Percentiles rank a stretch among this genome's conserved stretches.
Conservation (phyloP, 2,329 filamentous ascomycete genomes). For the Fusarium hostae region DNA sequence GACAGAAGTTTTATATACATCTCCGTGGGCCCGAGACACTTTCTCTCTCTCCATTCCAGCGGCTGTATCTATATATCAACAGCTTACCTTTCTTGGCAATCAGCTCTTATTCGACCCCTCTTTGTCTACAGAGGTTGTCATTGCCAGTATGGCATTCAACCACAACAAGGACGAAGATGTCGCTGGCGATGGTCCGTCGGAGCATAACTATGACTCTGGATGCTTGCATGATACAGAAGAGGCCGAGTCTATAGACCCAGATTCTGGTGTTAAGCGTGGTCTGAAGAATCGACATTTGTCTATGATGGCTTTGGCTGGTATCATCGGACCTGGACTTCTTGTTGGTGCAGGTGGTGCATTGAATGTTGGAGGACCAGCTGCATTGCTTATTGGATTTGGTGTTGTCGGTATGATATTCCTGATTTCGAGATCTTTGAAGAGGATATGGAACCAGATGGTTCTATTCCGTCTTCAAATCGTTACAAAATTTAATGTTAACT, state of each 20-base stretch:
- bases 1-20: constrained; percentile 18
- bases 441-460: background rate
- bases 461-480: background rate
- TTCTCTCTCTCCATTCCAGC: background rate
- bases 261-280: constrained; percentile 74
- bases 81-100: background rate
- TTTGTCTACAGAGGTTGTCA: constrained; percentile 10
- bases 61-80: background rate
- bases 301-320: constrained; percentile 73
- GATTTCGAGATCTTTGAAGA: no score
- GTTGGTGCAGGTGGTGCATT: constrained; percentile 78
- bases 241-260: constrained; percentile 63
- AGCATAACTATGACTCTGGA: constrained; percentile 34
- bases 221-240: constrained; percentile 43
- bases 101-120: background rate
- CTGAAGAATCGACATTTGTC: constrained; percentile 74
- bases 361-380: constrained; percentile 74
- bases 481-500: constrained; percentile 26
- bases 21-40: background rate
- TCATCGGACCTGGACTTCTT: constrained; percentile 76
- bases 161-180: constrained; percentile 35
- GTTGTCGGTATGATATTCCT: constrained; percentile 72
- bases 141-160: constrained; percentile 27
- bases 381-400: constrained; percentile 77
- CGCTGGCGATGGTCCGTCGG: constrained; percentile 34